phyloP scores from a whole-genome alignment of 1,284 basidiomycete genomes.

The Apiotrichum brassicae region DNA sequence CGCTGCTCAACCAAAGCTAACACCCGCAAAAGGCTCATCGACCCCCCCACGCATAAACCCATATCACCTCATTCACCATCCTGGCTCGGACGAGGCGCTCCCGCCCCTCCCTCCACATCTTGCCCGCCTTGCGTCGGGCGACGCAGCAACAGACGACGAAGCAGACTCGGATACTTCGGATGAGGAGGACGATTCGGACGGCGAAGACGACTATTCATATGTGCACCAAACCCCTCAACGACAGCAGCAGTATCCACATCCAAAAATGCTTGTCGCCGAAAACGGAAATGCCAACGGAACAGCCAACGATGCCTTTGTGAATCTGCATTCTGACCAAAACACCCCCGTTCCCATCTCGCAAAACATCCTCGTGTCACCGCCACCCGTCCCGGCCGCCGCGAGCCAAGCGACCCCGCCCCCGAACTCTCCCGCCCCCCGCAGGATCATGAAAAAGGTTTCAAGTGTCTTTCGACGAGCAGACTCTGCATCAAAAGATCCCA shows the following conservation, averaged over 20 bases:
- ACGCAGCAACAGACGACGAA: slow-evolving; percentile 16
- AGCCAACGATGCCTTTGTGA: background rate
- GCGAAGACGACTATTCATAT: slow-evolving; percentile 5
- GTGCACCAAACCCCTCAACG: background rate
- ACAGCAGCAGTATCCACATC: background rate
- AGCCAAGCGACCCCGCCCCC: background rate
- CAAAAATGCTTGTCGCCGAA: background rate
- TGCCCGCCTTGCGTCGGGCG: slow-evolving; percentile 13
- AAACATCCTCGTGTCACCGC: background rate
- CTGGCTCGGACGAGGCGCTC: slow-evolving; percentile 9
- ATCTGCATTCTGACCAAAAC: too few species aligned
- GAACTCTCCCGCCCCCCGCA: slow-evolving; percentile 3
- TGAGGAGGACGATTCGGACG: slow-evolving; percentile 10
- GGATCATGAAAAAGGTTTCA: slow-evolving; percentile 32
- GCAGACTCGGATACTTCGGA: slow-evolving; percentile 14
- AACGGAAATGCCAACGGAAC: background rate
- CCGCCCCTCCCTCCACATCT: slow-evolving; percentile 23
- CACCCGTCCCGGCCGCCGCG: background rate
- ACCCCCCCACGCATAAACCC: slow-evolving; percentile 26
- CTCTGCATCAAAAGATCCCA: background rate
- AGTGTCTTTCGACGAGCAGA: slow-evolving; percentile 25
- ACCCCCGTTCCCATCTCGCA: too few species aligned
- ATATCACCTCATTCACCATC: slow-evolving; percentile 27
- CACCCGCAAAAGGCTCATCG: background rate
- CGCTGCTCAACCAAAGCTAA: too few species aligned